Percentiles rank a stretch among this genome's conserved stretches.
Conservation (phyloP, 768 basidiomycete genomes). For the Leccinum ochraceum region DNA sequence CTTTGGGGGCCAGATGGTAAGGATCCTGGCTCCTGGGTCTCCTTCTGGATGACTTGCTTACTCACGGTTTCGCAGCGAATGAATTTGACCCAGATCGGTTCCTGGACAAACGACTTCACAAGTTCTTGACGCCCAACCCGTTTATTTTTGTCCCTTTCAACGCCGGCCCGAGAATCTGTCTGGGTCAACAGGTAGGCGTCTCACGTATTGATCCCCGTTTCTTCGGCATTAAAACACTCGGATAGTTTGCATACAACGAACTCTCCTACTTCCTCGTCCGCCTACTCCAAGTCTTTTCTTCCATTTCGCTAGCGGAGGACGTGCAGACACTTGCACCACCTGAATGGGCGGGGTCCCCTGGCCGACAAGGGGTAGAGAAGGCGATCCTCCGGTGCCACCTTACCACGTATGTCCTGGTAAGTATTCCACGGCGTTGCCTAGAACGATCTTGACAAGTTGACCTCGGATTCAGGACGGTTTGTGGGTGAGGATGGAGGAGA, state of each 20-base stretch:
- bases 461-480: constrained; percentile 19
- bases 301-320: constrained; percentile 45
- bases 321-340: constrained; percentile 48
- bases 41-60: neutral
- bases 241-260: constrained; percentile 66
- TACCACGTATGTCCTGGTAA: constrained; percentile 52
- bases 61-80: constrained; percentile 38
- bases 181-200: constrained; percentile 36
- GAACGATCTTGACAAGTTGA: neutral
- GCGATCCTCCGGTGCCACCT: constrained; percentile 49
- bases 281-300: constrained; percentile 54
- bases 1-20: constrained; percentile 71
- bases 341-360: constrained; percentile 39
- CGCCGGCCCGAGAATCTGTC: constrained; percentile 40
- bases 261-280: constrained; percentile 62
- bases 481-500: constrained; percentile 30
- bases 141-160: constrained; percentile 49
- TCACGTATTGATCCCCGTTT: neutral
- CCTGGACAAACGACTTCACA: constrained; percentile 57
- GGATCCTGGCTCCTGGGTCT: neutral
- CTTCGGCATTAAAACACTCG: constrained; percentile 1
- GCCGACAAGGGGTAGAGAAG: constrained; percentile 47
- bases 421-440: constrained; percentile 10
- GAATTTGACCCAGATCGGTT: constrained; percentile 68
- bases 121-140: constrained; percentile 55